phyloP scores from a whole-genome alignment of 2,329 filamentous ascomycete species.

The Aspergillus fijiensis region DNA sequence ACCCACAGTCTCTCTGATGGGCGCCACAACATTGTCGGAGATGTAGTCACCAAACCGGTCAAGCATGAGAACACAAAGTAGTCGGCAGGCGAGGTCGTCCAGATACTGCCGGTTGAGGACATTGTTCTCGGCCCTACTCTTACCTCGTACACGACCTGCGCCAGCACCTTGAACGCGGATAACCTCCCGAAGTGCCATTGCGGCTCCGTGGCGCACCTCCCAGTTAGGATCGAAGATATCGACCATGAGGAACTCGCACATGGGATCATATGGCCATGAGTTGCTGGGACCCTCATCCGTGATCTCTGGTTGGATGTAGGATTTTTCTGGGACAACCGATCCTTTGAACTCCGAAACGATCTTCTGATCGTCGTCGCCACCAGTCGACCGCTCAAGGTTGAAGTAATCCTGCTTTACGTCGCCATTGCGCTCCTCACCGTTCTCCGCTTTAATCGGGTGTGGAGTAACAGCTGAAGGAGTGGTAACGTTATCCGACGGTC shows the following conservation, averaged over 20 bases:
- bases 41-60: slow-evolving; percentile 98
- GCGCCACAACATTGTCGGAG: slow-evolving; percentile 93
- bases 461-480: slow-evolving; percentile 55
- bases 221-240: slow-evolving; percentile 91
- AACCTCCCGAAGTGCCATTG: slow-evolving; percentile 90
- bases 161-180: slow-evolving; percentile 87
- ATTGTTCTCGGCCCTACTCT: slow-evolving; percentile 72
- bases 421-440: slow-evolving; percentile 59
- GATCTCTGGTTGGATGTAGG: slow-evolving; percentile 75
- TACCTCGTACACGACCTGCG: slow-evolving; percentile 74
- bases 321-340: slow-evolving; percentile 74
- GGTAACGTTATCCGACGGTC: slow-evolving; percentile 65
- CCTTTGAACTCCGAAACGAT: slow-evolving; percentile 96
- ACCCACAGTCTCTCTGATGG: slow-evolving; percentile 91
- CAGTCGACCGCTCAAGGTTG: slow-evolving; percentile 73
- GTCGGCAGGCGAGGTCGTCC: slow-evolving; percentile 88
- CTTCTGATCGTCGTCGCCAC: slow-evolving; percentile 81
- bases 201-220: slow-evolving; percentile 94
- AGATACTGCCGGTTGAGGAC: slow-evolving; percentile 79
- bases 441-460: slow-evolving; percentile 60
- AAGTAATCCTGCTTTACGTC: slow-evolving; percentile 79
- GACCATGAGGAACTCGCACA: slow-evolving; percentile 90
- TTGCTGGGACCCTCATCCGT: slow-evolving; percentile 64
- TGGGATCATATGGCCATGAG: slow-evolving; percentile 91
- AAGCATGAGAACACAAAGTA: slow-evolving; percentile 95